Percentiles rank a stretch among this genome's conserved stretches.
These are phyloP conservation scores for Neurospora sp. DNA, from an alignment of 495 filamentous ascomycete species.

Conservation along the genomic window DNA sequence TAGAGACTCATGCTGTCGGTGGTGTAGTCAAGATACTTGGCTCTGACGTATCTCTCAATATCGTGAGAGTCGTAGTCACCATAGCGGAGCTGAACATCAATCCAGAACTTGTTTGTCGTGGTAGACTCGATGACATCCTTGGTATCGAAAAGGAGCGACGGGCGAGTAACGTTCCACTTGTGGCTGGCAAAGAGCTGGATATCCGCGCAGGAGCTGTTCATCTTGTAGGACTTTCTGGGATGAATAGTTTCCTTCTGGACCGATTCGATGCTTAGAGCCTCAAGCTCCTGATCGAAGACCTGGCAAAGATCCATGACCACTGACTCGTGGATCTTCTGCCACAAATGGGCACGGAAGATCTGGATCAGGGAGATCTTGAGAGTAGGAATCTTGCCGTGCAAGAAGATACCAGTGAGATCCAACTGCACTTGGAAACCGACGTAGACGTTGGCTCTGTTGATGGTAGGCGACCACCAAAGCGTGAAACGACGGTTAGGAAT, in stretches of 20 bases:
- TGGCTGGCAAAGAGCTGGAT: constrained; percentile 96
- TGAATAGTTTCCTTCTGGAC: constrained; percentile 99
- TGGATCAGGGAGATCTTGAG: constrained; percentile 98
- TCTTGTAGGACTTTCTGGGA: constrained; percentile 99
- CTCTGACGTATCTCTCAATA: constrained; percentile 93
- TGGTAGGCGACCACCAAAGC: constrained; percentile 92
- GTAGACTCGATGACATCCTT: constrained; percentile 94
- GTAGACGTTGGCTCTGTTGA: constrained; percentile 69
- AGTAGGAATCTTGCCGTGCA: constrained; percentile 98
- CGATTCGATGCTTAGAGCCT: constrained; percentile 92
- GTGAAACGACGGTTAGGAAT: constrained; percentile 99
- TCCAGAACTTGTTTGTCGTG: constrained; percentile 98
- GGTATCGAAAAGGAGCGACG: constrained; percentile 88
- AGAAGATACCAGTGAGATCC: constrained; percentile 97
- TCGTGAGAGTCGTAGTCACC: constrained; percentile 99
- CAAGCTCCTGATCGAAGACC: constrained; percentile 97
- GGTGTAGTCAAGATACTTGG: constrained; percentile 98
- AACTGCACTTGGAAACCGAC: constrained; percentile 99
- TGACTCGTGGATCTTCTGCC: constrained; percentile 99
- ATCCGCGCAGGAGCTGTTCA: constrained; percentile 99
- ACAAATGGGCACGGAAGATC: constrained; percentile 99
- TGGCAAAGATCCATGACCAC: constrained; percentile 99
- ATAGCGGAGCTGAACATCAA: constrained; percentile 96
- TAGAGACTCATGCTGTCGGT: constrained; percentile 99
- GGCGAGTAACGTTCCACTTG: constrained; percentile 96